Evolutionary conservation across 768 basidiomycete species (phyloP).

Genomic region (Kockovaella imperatae): DNA sequence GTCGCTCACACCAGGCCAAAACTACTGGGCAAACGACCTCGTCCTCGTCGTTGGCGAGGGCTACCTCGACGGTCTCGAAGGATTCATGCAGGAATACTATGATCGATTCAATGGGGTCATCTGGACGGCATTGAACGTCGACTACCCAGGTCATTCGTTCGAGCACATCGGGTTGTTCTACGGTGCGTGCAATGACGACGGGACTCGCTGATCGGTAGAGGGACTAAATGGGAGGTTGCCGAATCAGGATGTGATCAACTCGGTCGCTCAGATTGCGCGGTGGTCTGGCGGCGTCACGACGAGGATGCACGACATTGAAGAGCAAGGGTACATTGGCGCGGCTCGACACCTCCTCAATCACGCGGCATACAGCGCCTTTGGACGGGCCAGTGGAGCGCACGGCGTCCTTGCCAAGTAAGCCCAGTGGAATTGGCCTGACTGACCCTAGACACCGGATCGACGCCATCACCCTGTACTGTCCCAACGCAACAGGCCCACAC

Average conservation of each 20-base stretch:
- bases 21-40: constrained; percentile 88
- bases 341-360: constrained; percentile 65
- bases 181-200: constrained; percentile 54
- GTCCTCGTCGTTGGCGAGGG: constrained; percentile 83
- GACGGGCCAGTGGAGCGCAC: constrained; percentile 78
- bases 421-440: background rate
- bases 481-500: constrained; percentile 83
- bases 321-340: constrained; percentile 41
- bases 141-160: constrained; percentile 95
- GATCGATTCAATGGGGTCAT: constrained; percentile 69
- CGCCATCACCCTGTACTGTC: constrained; percentile 79
- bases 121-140: constrained; percentile 90
- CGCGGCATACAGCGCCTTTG: constrained; percentile 63
- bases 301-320: constrained; percentile 61
- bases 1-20: constrained; percentile 26
- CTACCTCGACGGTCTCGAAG: constrained; percentile 83
- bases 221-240: constrained; percentile 90
- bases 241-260: constrained; percentile 90
- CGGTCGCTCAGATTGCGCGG: constrained; percentile 62
- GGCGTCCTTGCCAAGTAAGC: constrained; percentile 76
- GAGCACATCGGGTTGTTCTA: constrained; percentile 91
- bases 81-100: constrained; percentile 82
- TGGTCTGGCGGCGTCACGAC: constrained; percentile 68
- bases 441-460: constrained; percentile 76
- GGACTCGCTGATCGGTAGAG: constrained; percentile 51